Conservation (phyloP, 2,329 filamentous ascomycete genomes). For the Botrytis sinoallii region DNA sequence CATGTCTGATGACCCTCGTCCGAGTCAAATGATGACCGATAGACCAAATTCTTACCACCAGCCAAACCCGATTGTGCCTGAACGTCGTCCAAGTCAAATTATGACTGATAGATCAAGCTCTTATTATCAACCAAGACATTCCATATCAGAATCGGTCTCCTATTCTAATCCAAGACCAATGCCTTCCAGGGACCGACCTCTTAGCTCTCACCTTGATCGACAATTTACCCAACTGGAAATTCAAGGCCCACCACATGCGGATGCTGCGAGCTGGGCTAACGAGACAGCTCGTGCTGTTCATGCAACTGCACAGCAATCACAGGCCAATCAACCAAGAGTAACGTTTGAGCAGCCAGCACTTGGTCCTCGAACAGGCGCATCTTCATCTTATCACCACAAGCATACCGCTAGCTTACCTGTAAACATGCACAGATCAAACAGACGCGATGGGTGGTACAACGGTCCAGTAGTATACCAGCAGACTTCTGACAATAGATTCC, state of each 20-base stretch:
- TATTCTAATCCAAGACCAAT: conserved; percentile 20
- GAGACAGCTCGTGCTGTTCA: conserved; percentile 55
- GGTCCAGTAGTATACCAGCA: conserved; percentile 43
- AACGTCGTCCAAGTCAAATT: conserved; percentile 28
- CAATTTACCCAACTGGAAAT: conserved; percentile 67
- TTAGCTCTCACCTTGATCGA: conserved; percentile 58
- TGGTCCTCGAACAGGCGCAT: conserved; percentile 35
- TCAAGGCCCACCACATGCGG: conserved; percentile 49
- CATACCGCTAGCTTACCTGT: conserved; percentile 60
- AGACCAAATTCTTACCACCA: conserved; percentile 40
- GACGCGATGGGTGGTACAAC: conserved; percentile 72
- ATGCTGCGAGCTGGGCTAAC: conserved; percentile 56
- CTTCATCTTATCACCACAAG: conserved; percentile 42
- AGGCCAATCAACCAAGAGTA: conserved; percentile 46
- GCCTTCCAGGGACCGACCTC: conserved; percentile 44
- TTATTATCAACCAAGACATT: conserved; percentile 15
- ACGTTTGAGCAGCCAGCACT: conserved; percentile 52
- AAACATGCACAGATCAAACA: conserved; percentile 56
- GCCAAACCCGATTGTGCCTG: conserved; percentile 32
- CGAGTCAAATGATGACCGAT: not conserved
- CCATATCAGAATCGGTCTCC: not conserved
- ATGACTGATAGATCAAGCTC: conserved; percentile 40
- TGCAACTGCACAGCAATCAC: conserved; percentile 52
- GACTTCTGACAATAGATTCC: conserved; percentile 30
- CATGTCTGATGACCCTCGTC: not conserved